A percentile compares a stretch with the other conserved stretches of the same genome.
phyloP scores from a whole-genome alignment of 202 grass and related monocot species.

The Tripidium arundinaceum region DNA sequence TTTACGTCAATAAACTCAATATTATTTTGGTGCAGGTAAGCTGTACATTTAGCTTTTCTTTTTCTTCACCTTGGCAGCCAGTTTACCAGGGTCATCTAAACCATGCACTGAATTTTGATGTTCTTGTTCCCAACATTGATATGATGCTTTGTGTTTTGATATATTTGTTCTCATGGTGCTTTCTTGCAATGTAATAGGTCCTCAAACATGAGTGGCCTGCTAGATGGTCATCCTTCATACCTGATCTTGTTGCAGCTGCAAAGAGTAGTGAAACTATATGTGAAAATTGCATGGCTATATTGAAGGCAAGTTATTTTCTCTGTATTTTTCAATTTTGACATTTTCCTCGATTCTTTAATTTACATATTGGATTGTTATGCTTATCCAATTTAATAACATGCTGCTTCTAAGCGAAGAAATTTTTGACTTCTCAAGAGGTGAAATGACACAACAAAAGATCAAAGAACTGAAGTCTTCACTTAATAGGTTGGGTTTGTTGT shows the following conservation, averaged over 20 bases:
- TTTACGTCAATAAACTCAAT: slow-evolving; percentile 99
- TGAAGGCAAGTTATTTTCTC: slow-evolving; percentile 65
- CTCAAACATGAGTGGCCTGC: slow-evolving; percentile 98
- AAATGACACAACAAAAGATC: slow-evolving; percentile 98
- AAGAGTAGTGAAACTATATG: slow-evolving; percentile 98
- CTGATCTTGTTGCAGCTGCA: slow-evolving; percentile 95
- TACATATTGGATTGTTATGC: background rate
- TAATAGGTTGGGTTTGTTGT: slow-evolving; percentile 66
- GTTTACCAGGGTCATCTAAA: slow-evolving; percentile 6
- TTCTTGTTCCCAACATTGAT: background rate
- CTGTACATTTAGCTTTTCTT: slow-evolving; percentile 14
- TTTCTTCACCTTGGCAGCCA: background rate
- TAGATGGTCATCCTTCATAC: slow-evolving; percentile 92
- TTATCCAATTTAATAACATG: slow-evolving; percentile 16
- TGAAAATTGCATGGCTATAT: slow-evolving; percentile 99
- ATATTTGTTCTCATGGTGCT: background rate
- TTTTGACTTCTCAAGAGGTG: slow-evolving; percentile 99
- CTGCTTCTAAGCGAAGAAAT: slow-evolving; percentile 99
- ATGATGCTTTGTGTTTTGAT: background rate
- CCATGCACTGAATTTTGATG: background rate
- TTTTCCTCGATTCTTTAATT: background rate
- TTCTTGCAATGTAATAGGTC: slow-evolving; percentile 52
- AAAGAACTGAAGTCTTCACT: slow-evolving; percentile 99
- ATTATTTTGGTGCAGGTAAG: slow-evolving; percentile 98
- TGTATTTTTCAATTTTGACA: background rate